Conservation (phyloP, 2,329 filamentous ascomycete genomes). For the Ophiostoma novo-ulmi region DNA sequence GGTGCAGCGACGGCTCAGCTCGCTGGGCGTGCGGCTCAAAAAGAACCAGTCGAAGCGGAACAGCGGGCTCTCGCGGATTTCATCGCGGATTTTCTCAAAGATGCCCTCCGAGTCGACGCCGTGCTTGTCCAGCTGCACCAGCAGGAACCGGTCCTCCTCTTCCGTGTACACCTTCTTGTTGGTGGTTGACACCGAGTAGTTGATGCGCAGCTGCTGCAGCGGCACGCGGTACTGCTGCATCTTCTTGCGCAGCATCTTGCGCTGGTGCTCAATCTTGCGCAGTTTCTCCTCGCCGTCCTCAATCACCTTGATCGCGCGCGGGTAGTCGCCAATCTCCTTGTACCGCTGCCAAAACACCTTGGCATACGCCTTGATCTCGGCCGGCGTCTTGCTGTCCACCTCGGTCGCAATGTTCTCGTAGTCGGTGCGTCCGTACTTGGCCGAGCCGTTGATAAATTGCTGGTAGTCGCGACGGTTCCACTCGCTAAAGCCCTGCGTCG, state of each 20-base stretch:
- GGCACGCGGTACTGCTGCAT: slow-evolving; percentile 95
- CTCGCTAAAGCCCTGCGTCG: slow-evolving; percentile 78
- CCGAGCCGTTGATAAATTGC: slow-evolving; percentile 93
- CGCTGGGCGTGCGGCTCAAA: slow-evolving; percentile 84
- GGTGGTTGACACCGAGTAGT: slow-evolving; percentile 96
- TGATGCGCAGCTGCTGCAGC: slow-evolving; percentile 95
- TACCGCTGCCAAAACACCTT: slow-evolving; percentile 97
- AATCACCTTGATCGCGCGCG: slow-evolving; percentile 82
- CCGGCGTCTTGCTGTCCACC: slow-evolving; percentile 80
- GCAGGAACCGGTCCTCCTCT: slow-evolving; percentile 90
- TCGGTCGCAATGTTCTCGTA: slow-evolving; percentile 82
- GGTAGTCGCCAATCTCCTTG: slow-evolving; percentile 81
- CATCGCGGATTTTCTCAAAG: slow-evolving; percentile 92
- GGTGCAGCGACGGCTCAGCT: slow-evolving; percentile 86
- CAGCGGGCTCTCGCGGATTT: slow-evolving; percentile 87
- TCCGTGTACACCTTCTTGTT: slow-evolving; percentile 99
- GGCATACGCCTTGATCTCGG: slow-evolving; percentile 85
- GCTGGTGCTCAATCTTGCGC: slow-evolving; percentile 83
- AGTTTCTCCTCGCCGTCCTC: slow-evolving; percentile 89
- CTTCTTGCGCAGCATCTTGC: slow-evolving; percentile 90
- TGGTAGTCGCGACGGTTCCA: slow-evolving; percentile 99
- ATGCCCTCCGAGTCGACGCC: slow-evolving; percentile 87
- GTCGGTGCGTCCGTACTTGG: slow-evolving; percentile 82
- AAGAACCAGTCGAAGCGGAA: slow-evolving; percentile 99
- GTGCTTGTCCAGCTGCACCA: slow-evolving; percentile 87